Evolutionary conservation across 345 rosid genomes (phyloP), one percentile per base, ranked within the genome.

Genomic region (Acer campestre): DNA sequence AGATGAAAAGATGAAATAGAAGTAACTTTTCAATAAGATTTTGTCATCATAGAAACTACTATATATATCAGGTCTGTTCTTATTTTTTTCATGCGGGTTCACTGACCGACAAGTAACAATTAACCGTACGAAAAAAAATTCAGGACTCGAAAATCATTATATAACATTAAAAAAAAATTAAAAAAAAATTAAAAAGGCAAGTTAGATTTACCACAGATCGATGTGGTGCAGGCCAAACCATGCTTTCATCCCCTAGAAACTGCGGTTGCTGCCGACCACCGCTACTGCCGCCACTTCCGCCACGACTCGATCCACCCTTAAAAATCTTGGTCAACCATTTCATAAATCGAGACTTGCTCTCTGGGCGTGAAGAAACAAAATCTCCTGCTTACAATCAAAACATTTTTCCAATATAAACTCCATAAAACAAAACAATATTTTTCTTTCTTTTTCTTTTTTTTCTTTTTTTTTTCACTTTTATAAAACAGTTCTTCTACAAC

Each of bases 291-390:
- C 68, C 14, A 1, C 77, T 25, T 8, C 79, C 76, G 13, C 88
- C 83, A 35, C 91, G 84, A 80, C 71, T 84, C 38, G 89, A 77
- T 48, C 92, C 87, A 67, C 82, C 80, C 80, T 90, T 96, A 66
- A 96, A 96, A 68, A 96, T 86, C 83, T 90, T 96, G 72, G 97
- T 79, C 67, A 96, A 86, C 99, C 99, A 96, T 88, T 91, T 94
- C 94, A 92, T 86, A 68, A 96, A 84, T 78, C 94, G 85, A 55
- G 97, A 92, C 85, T 90, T 92, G 80, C 87, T 90, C 86, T 92
- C 93, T 86, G 91, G 85, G 83, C 85, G 77, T 14, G 94, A 85
- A 75, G 92, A 89, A 77, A 86, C 89, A 88, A 80, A 84, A 79
- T 90, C 94, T 84, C 96, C 98, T 95, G 89, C 83, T 84, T 75